Conservation (phyloP, 441 rosid species). For the Arabidopsis lyrata region DNA sequence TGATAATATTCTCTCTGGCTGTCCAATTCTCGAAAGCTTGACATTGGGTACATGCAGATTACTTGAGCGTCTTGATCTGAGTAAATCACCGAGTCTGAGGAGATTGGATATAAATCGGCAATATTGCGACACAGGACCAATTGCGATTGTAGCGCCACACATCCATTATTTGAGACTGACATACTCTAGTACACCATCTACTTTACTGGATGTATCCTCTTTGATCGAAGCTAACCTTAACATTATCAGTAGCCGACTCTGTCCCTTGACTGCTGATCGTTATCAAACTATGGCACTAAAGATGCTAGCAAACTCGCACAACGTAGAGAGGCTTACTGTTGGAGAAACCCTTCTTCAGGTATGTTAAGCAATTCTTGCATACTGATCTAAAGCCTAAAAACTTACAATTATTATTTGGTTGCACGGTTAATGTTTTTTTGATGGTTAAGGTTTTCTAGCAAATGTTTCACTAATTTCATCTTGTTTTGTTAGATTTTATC, state of each 20-base stretch:
- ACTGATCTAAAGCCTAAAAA: not conserved
- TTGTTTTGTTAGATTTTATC: conserved; percentile 15
- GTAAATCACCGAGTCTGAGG: not conserved
- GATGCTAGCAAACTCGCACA: conserved; percentile 22
- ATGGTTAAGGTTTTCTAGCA: not conserved
- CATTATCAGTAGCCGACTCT: not conserved
- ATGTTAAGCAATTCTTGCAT: conserved; percentile 3
- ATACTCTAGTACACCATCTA: not conserved
- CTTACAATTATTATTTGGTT: not conserved
- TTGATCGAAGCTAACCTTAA: conserved; percentile 1
- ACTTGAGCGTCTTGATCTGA: not conserved
- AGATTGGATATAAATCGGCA: not conserved
- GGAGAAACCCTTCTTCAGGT: conserved; percentile 15
- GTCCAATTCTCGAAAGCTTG: not conserved
- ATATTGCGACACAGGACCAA: not conserved
- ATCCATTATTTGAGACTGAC: conserved; percentile 6
- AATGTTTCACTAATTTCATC: not conserved
- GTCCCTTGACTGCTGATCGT: not conserved
- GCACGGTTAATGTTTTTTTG: not conserved
- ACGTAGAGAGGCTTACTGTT: conserved; percentile 24
- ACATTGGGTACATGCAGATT: not conserved
- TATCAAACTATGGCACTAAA: not conserved
- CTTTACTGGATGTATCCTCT: conserved; percentile 8
- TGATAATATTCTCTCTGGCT: not conserved
- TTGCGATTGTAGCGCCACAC: conserved; percentile 7